Base-by-base conservation (phyloP, 768 basidiomycete species). In the Naganishia randhawae region DNA sequence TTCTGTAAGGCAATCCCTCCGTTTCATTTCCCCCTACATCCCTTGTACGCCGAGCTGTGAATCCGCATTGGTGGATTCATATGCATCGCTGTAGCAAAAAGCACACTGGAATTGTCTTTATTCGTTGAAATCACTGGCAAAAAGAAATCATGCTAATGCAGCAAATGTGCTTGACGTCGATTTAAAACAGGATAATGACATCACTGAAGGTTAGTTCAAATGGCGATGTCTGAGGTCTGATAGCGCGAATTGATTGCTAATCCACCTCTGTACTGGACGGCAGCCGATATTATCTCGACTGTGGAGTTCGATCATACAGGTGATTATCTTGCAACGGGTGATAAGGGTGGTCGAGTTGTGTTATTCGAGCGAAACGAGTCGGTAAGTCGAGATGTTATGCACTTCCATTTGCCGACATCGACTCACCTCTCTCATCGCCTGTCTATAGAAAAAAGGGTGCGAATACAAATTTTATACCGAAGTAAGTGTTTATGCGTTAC, bases 401-500 rank as follows among this genome's bases (percentile, higher is more conserved):
- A 10, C 11, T 11, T 41, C 14, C 16, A 31, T 31, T 14, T 22
- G 10, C 50, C 42, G 16, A 29, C 37, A 5, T 67, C 70, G 45
- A 69, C 69, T 76, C 65, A 76, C 80, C 80, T 79, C 73, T 50
- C 70, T 70, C 33, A 17, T 66, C 25, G 37, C 3, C 31, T n/a
- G 52, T 27, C 27, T 71, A 70, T 75, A 96, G 92, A 98, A 99
- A 90, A 97, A 96, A 81, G 92, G 93, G 72, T 99, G 96, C 84
- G 96, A 99, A 83, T 99, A 99, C 87, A 98, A 97, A 82, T 99
- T 99, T 82, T 98, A 98, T 81, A 99, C 96, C 62, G 96, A 99
- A 71, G 80, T 80, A 52, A 57, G 76, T 75, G 42, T 48, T 22
- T 13, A 17, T 22, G 27, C 14, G 1, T 11, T 50, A 25, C 1